These are phyloP conservation scores for Cytospora piceae DNA, from an alignment of 2,329 filamentous ascomycete genomes.

Conservation along the genomic window DNA sequence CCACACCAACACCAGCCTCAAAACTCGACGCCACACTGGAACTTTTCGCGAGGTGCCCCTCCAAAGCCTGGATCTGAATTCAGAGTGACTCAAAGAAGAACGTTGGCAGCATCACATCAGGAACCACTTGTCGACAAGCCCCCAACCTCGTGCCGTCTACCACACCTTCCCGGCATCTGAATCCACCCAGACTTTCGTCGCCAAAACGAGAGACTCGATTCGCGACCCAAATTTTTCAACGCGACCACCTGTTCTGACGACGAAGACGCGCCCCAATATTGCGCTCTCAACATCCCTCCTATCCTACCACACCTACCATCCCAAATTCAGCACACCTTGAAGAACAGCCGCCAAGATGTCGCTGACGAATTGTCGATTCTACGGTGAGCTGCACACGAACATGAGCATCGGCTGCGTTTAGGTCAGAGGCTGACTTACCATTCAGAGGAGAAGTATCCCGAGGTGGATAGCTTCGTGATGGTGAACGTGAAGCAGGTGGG, in stretches of 20 bases:
- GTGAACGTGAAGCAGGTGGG: slow-evolving; percentile 97
- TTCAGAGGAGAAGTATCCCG: slow-evolving; percentile 70
- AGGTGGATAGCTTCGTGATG: slow-evolving; percentile 99
- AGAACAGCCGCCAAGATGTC: slow-evolving; percentile 41
- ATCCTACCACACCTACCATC: slow-evolving; percentile 1
- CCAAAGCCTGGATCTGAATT: slow-evolving; percentile 20
- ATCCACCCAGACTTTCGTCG: neutral
- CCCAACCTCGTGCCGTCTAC: neutral
- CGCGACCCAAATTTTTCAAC: neutral
- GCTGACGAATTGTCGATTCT: slow-evolving; percentile 45
- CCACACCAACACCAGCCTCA: neutral
- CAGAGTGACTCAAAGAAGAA: slow-evolving; percentile 29
- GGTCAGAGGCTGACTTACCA: slow-evolving; percentile 44
- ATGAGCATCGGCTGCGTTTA: neutral
- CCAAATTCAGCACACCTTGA: slow-evolving; percentile 28
- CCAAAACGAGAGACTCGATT: neutral
- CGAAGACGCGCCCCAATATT: slow-evolving; percentile 15
- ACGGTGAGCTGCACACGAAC: slow-evolving; percentile 35
- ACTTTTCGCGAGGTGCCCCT: slow-evolving; percentile 29
- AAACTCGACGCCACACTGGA: neutral
- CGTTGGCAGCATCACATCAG: neutral
- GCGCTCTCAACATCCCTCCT: slow-evolving; percentile 3
- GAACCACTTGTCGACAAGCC: slow-evolving; percentile 5
- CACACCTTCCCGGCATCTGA: neutral
- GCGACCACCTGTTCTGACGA: slow-evolving; percentile 1